phyloP scores from a whole-genome alignment of 352 stramenopile genomes.

The Globisporangium heterothallicum region DNA sequence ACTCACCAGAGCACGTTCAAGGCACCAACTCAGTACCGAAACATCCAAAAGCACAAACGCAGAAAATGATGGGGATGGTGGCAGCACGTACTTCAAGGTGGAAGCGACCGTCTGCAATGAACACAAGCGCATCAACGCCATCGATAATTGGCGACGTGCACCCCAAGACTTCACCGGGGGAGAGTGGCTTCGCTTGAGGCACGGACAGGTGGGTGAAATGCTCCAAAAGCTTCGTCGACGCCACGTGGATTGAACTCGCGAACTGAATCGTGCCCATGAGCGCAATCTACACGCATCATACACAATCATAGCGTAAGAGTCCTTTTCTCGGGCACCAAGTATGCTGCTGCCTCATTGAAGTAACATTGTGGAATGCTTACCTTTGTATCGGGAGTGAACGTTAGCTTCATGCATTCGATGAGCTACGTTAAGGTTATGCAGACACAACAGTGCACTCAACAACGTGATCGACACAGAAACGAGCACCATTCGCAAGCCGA shows the following conservation, averaged over 20 bases:
- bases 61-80: no score
- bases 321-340: no score
- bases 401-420: constrained; percentile 93
- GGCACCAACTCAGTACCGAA: no score
- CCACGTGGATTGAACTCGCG: constrained; percentile 86
- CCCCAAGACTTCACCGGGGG: constrained; percentile 96
- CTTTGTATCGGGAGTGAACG: constrained; percentile 73
- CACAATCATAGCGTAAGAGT: not conserved
- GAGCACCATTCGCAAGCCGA: not conserved
- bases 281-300: constrained; percentile 56
- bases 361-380: constrained; percentile 17
- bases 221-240: constrained; percentile 62
- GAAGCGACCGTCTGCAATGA: constrained; percentile 98
- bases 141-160: constrained; percentile 96
- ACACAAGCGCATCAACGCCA: constrained; percentile 93
- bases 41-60: no score
- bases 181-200: constrained; percentile 97
- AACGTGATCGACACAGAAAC: not conserved
- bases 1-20: no score
- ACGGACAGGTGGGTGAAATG: constrained; percentile 83
- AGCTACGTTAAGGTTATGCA: constrained; percentile 44
- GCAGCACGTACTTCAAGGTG: constrained; percentile 94
- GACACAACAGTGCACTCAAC: no score
- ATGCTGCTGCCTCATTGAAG: no score
- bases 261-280: constrained; percentile 97